These are phyloP conservation scores for Aspergillus wentii DNA, from an alignment of 495 filamentous ascomycete species.

Conservation along the genomic window DNA sequence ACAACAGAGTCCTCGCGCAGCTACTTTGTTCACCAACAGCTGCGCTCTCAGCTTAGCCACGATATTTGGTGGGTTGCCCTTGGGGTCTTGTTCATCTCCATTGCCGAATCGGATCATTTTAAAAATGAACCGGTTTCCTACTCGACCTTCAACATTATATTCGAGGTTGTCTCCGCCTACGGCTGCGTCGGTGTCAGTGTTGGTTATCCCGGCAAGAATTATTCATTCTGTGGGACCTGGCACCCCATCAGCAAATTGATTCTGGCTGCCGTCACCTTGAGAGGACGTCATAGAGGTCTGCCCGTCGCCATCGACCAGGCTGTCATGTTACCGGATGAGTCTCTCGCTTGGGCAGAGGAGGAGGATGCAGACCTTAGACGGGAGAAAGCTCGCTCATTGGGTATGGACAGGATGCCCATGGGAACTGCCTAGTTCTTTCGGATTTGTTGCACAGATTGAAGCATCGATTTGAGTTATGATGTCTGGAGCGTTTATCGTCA, in stretches of 20 bases:
- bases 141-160: conserved; percentile 80
- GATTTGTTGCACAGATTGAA: conserved; percentile 2
- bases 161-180: conserved; percentile 79
- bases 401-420: conserved; percentile 20
- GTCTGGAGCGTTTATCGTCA: too few relatives aligned
- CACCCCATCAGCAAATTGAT: conserved; percentile 70
- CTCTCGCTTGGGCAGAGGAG: conserved; percentile 52
- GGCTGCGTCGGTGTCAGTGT: conserved; percentile 81
- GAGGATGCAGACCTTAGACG: conserved; percentile 50
- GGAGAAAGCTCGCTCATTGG: conserved; percentile 22
- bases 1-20: conserved; percentile 32
- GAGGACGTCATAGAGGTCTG: conserved; percentile 74
- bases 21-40: conserved; percentile 58
- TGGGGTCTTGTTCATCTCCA: conserved; percentile 67
- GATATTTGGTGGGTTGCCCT: conserved; percentile 84
- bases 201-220: conserved; percentile 61
- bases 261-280: conserved; percentile 69
- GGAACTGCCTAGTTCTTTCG: conserved; percentile 20
- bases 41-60: conserved; percentile 77
- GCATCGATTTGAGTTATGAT: too few relatives aligned
- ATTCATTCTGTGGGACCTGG: conserved; percentile 71
- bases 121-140: conserved; percentile 60
- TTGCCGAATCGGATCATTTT: conserved; percentile 66
- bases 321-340: conserved; percentile 63
- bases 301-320: conserved; percentile 80